Percentiles rank a stretch among this genome's conserved stretches.
phyloP scores from a whole-genome alignment of 1,139 yeast species.

The Taphrina flavorubra region DNA sequence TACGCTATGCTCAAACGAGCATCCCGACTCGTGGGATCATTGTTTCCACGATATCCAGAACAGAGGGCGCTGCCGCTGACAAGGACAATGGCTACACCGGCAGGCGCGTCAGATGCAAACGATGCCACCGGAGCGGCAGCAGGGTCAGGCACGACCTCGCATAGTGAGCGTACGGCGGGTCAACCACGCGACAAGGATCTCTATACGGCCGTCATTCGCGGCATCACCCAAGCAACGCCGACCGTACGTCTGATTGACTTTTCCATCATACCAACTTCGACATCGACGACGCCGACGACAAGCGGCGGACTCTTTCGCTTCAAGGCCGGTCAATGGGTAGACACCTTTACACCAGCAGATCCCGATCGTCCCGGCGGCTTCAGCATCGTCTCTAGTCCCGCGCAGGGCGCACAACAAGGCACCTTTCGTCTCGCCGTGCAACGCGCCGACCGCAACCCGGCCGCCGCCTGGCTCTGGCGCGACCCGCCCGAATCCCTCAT shows the following conservation, averaged over 20 bases:
- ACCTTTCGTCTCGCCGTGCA: conserved; percentile 34
- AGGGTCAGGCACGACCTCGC: conserved; percentile 21
- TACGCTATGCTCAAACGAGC: not conserved
- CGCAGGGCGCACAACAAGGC: conserved; percentile 28
- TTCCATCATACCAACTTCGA: conserved; percentile 9
- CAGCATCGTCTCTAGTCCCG: conserved; percentile 38
- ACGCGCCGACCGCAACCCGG: conserved; percentile 38
- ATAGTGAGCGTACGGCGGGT: conserved; percentile 26
- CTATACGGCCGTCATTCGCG: conserved; percentile 16
- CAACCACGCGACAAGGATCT: conserved; percentile 26
- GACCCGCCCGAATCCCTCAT: conserved; percentile 4
- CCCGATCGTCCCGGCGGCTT: conserved; percentile 36
- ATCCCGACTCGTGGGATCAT: not conserved
- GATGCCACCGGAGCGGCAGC: not conserved
- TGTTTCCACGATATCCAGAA: not conserved
- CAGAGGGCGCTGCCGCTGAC: no score
- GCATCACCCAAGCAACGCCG: conserved; percentile 34
- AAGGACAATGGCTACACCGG: no score
- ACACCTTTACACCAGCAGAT: conserved; percentile 33
- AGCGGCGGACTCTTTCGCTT: conserved; percentile 30
- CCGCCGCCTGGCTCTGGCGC: conserved; percentile 39
- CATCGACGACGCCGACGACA: no score
- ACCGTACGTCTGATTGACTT: conserved; percentile 35
- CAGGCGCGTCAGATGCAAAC: no score
- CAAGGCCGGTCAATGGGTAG: conserved; percentile 40